Percentiles rank a stretch among this genome's conserved stretches.
Conservation (phyloP, 108 stramenopile species). For the Pseudonitzschia multistriata region DNA sequence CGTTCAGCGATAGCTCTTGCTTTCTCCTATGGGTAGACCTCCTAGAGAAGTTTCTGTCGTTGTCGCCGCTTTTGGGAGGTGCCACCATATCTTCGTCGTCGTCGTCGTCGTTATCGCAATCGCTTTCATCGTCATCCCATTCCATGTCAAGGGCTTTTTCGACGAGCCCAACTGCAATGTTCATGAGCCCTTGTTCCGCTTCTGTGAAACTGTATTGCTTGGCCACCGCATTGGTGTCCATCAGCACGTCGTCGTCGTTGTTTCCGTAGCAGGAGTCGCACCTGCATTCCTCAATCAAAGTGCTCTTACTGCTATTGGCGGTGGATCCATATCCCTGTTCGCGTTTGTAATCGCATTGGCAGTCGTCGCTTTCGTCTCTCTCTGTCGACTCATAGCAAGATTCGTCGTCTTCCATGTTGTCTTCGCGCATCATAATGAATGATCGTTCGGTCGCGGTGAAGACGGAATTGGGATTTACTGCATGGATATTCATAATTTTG, state of each 20-base stretch:
- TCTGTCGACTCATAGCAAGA: too few relatives aligned
- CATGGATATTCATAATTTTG: too few relatives aligned
- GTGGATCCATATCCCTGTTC: too few relatives aligned
- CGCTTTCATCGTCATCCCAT: neutral
- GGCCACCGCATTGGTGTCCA: neutral
- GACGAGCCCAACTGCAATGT: neutral
- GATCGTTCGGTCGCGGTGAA: too few relatives aligned
- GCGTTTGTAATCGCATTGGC: too few relatives aligned
- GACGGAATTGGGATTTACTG: too few relatives aligned
- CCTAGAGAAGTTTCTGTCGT: neutral
- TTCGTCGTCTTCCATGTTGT: too few relatives aligned
- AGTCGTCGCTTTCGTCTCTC: too few relatives aligned
- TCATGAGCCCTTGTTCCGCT: slow-evolving; percentile 1
- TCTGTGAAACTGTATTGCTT: neutral
- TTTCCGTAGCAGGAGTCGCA: neutral
- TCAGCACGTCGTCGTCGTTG: neutral
- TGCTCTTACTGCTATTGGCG: too few relatives aligned
- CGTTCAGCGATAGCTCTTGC: neutral
- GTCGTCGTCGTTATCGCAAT: neutral
- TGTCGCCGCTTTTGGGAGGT: neutral
- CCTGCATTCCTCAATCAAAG: too few relatives aligned
- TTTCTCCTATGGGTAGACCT: neutral
- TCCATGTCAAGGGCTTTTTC: slow-evolving; percentile 4
- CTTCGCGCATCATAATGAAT: too few relatives aligned
- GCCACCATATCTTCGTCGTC: neutral